Evolutionary conservation across 2,329 filamentous ascomycete genomes (phyloP).

Genomic region (Neodidymelliopsis sp.): DNA sequence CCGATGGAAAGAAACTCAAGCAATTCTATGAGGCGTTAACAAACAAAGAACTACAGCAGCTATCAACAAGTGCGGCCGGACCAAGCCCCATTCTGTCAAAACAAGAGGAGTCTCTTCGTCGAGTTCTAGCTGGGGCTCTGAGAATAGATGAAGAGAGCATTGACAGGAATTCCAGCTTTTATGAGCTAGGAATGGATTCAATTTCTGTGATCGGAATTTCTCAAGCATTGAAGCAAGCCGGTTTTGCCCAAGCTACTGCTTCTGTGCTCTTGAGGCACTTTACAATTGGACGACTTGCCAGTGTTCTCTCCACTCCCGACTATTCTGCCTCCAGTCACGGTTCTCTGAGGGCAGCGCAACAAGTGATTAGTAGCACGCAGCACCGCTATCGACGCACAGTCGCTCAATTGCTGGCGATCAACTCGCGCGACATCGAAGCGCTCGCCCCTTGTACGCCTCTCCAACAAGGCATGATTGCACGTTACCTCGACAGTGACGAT

Average conservation of each 20-base stretch:
- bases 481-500: constrained; percentile 64
- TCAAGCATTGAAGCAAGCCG: constrained; percentile 67
- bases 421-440: constrained; percentile 67
- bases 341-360: constrained; percentile 60
- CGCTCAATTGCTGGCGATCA: constrained; percentile 61
- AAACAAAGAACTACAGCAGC: constrained; percentile 66
- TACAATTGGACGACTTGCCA: constrained; percentile 52
- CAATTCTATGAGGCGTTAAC: constrained; percentile 69
- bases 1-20: constrained; percentile 75
- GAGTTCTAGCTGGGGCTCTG: constrained; percentile 63
- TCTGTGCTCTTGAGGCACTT: constrained; percentile 70
- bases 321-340: constrained; percentile 18
- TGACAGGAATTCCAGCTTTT: constrained; percentile 70
- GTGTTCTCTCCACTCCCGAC: constrained; percentile 34
- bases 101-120: constrained; percentile 59
- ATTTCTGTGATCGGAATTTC: constrained; percentile 80
- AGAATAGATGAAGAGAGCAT: constrained; percentile 56
- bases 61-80: constrained; percentile 44
- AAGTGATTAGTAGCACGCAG: constrained; percentile 68
- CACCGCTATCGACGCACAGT: constrained; percentile 66
- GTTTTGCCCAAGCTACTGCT: constrained; percentile 67
- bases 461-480: constrained; percentile 85
- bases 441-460: constrained; percentile 84
- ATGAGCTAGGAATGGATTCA: constrained; percentile 87
- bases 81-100: constrained; percentile 40